These are phyloP conservation scores for Closterium sp. DNA, from an alignment of 139 green algal genomes.

Conservation along the genomic window DNA sequence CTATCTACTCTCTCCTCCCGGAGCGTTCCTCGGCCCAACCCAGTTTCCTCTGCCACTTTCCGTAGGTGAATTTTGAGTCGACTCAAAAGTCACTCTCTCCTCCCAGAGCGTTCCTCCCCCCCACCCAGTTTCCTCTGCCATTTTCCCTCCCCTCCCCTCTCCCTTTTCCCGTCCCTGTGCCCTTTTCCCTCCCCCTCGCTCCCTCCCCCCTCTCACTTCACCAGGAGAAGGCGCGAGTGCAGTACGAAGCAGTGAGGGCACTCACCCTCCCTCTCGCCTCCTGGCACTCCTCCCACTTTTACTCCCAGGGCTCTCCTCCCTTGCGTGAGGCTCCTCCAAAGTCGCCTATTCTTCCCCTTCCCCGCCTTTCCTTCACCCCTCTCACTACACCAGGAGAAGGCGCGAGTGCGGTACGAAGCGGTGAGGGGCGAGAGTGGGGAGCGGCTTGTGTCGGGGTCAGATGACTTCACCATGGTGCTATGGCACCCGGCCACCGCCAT, in stretches of 20 bases:
- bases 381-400: slow-evolving; percentile 40
- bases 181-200: slow-evolving; percentile 6
- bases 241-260: slow-evolving; percentile 67
- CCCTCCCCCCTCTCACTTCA: not conserved
- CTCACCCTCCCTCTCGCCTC: not conserved
- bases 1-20: too few species aligned
- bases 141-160: too few species aligned
- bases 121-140: too few species aligned
- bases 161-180: not conserved
- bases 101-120: too few species aligned
- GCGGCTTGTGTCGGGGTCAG: slow-evolving; percentile 85
- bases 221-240: slow-evolving; percentile 52
- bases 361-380: not conserved
- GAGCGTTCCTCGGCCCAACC: too few species aligned
- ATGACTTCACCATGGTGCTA: slow-evolving; percentile 97
- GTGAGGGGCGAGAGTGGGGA: slow-evolving; percentile 67
- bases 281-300: not conserved
- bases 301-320: too few species aligned
- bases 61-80: too few species aligned
- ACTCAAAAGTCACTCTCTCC: too few species aligned
- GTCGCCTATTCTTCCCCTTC: slow-evolving; percentile 13
- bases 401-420: slow-evolving; percentile 66
- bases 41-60: too few species aligned
- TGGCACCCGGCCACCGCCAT: slow-evolving; percentile 72
- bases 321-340: too few species aligned